phyloP scores from a whole-genome alignment of 1,139 yeast species.

The Yamadazyma trypodendri region DNA sequence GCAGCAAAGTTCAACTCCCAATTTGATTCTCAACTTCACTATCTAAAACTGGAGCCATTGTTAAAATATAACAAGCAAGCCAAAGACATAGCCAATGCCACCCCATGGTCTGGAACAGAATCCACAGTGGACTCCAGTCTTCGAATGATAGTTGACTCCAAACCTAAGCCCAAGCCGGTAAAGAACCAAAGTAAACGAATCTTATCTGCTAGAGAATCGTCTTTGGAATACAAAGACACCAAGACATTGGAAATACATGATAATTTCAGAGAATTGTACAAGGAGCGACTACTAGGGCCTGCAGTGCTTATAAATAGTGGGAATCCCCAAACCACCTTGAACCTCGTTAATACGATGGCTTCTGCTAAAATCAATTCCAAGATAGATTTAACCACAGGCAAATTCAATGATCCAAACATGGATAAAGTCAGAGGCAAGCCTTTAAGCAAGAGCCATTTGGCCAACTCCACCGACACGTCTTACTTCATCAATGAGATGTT shows the following conservation, averaged over 20 bases:
- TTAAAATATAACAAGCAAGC: constrained; percentile 44
- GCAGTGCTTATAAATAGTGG: constrained; percentile 42
- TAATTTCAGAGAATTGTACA: constrained; percentile 60
- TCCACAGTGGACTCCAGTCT: constrained; percentile 46
- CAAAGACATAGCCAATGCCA: constrained; percentile 40
- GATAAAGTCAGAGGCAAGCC: constrained; percentile 61
- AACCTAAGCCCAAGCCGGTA: constrained; percentile 44
- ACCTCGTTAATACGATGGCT: constrained; percentile 61
- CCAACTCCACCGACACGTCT: constrained; percentile 47
- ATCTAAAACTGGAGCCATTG: constrained; percentile 29
- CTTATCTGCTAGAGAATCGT: constrained; percentile 58
- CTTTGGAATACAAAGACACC: constrained; percentile 60
- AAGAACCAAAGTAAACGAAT: constrained; percentile 15
- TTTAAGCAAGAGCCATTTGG: constrained; percentile 55
- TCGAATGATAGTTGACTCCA: constrained; percentile 63
- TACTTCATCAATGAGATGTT: constrained; percentile 54
- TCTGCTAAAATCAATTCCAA: constrained; percentile 74
- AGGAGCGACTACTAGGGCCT: constrained; percentile 64
- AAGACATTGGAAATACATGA: constrained; percentile 38
- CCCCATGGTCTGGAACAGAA: constrained; percentile 75
- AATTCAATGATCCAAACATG: constrained; percentile 53
- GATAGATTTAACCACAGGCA: constrained; percentile 59
- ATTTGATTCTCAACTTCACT: constrained; percentile 23
- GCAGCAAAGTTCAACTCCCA: constrained; percentile 15
- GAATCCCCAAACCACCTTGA: constrained; percentile 40